phyloP scores from a whole-genome alignment of 441 rosid species.

The Brassica hybrid region DNA sequence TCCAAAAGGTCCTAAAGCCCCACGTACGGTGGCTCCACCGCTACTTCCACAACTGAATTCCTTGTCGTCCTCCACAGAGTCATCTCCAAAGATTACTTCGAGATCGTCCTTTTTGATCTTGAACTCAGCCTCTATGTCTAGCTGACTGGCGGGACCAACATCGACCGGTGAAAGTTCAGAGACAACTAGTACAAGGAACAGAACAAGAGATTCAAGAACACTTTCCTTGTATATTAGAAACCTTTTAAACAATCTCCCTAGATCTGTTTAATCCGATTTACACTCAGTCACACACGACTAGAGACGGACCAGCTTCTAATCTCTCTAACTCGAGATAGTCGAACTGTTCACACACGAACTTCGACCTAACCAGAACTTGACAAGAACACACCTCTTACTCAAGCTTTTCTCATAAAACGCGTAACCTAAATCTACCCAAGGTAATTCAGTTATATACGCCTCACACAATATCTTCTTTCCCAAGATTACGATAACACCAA shows the following conservation, averaged over 20 bases:
- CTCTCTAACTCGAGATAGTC: not conserved
- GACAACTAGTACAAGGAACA: not conserved
- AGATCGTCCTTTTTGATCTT: slow-evolving; percentile 47
- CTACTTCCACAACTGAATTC: slow-evolving; percentile 36
- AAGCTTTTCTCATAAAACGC: not conserved
- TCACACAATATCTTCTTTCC: not conserved
- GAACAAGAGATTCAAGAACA: not conserved
- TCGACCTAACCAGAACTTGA: not conserved
- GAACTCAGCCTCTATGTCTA: slow-evolving; percentile 74
- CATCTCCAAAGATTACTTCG: slow-evolving; percentile 44
- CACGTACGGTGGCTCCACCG: slow-evolving; percentile 54
- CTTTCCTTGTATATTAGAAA: not conserved
- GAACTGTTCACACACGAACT: too few species aligned
- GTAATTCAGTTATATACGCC: not conserved
- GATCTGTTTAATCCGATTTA: not conserved
- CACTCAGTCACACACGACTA: not conserved
- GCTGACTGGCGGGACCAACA: slow-evolving; percentile 65
- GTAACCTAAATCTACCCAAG: not conserved
- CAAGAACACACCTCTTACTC: not conserved
- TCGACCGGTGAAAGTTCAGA: slow-evolving; percentile 34
- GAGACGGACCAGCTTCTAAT: not conserved
- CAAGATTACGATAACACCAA: not conserved
- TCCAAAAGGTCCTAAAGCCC: slow-evolving; percentile 77
- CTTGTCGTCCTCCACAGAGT: slow-evolving; percentile 10
- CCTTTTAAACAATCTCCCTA: not conserved